Evolutionary conservation across 2,329 filamentous ascomycete species (phyloP).

Genomic region (Ceratocystis smalleyi): DNA sequence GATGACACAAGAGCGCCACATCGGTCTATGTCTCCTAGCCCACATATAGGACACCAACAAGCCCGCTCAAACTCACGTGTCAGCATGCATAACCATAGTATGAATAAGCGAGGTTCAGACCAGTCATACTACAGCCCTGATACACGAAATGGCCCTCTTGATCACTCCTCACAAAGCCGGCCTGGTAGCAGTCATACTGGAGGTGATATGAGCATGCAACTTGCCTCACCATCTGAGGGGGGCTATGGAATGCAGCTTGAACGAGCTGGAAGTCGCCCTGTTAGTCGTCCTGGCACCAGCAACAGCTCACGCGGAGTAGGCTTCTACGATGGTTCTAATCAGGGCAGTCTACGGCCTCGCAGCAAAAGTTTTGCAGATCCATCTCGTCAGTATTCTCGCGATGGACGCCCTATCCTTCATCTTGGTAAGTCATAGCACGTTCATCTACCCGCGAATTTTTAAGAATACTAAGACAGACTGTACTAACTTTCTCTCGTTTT

Average conservation of each 20-base stretch:
- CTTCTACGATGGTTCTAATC: constrained; percentile 37
- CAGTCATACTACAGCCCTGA: constrained; percentile 37
- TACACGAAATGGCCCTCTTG: constrained; percentile 32
- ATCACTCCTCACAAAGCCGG: constrained; percentile 23
- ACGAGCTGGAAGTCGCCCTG: constrained; percentile 25
- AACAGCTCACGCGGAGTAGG: constrained; percentile 35
- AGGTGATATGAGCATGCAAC: constrained; percentile 52
- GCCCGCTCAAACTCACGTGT: constrained; percentile 13
- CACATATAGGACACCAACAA: constrained; percentile 4
- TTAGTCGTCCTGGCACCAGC: constrained; percentile 35
- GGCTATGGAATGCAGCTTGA: constrained; percentile 43
- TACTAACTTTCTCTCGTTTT: neutral
- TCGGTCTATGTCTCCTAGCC: constrained; percentile 12
- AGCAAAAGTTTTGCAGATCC: constrained; percentile 81
- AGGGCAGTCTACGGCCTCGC: constrained; percentile 33
- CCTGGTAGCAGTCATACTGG: constrained; percentile 37
- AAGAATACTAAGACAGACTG: neutral
- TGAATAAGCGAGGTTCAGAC: constrained; percentile 33
- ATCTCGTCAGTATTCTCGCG: constrained; percentile 65
- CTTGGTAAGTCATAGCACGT: constrained; percentile 55
- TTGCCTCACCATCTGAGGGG: constrained; percentile 42
- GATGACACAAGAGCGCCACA: constrained; percentile 11
- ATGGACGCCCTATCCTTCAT: constrained; percentile 77
- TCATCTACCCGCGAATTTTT: no score
- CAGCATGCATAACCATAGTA: constrained; percentile 24